Conservation (phyloP, 2,329 filamentous ascomycete genomes). For the Phaeomoniella chlamydospora region DNA sequence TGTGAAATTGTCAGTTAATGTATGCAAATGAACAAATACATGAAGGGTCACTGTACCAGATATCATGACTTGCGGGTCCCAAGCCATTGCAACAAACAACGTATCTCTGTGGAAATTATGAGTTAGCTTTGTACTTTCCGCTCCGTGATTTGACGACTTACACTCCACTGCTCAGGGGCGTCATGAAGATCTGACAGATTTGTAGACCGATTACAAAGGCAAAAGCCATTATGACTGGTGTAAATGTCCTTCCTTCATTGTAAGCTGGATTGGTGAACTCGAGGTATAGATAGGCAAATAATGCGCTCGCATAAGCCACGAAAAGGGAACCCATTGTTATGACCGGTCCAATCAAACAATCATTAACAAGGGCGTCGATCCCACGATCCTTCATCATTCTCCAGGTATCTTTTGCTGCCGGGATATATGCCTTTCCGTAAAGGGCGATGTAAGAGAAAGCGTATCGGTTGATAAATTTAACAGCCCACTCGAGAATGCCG, state of each 20-base stretch:
- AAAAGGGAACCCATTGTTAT: slow-evolving; percentile 66
- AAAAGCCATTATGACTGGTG: slow-evolving; percentile 67
- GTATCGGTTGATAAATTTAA: slow-evolving; percentile 81
- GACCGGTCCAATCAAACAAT: slow-evolving; percentile 66
- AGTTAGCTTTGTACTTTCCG: no score
- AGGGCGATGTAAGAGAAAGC: slow-evolving; percentile 87
- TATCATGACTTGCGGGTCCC: slow-evolving; percentile 55
- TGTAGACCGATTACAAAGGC: slow-evolving; percentile 82
- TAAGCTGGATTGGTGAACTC: slow-evolving; percentile 67
- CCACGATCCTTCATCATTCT: slow-evolving; percentile 82
- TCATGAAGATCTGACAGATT: slow-evolving; percentile 79
- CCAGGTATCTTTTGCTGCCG: slow-evolving; percentile 82
- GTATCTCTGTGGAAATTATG: slow-evolving; percentile 51
- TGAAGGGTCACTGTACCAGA: neutral
- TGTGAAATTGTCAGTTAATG: slow-evolving; percentile 18
- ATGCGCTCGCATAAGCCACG: slow-evolving; percentile 66
- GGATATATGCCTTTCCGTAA: slow-evolving; percentile 78
- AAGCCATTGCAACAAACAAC: slow-evolving; percentile 67
- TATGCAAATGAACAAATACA: neutral
- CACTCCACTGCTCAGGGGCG: slow-evolving; percentile 64
- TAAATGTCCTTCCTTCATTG: slow-evolving; percentile 54
- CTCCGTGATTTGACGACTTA: neutral
- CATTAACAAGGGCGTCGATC: slow-evolving; percentile 78
- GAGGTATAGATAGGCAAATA: slow-evolving; percentile 79
- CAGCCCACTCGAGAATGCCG: slow-evolving; percentile 65